A percentile compares a stretch with the other conserved stretches of the same genome.
These are phyloP conservation scores for Corymbia maculata DNA, from an alignment of 345 rosid genomes.

Conservation along the genomic window DNA sequence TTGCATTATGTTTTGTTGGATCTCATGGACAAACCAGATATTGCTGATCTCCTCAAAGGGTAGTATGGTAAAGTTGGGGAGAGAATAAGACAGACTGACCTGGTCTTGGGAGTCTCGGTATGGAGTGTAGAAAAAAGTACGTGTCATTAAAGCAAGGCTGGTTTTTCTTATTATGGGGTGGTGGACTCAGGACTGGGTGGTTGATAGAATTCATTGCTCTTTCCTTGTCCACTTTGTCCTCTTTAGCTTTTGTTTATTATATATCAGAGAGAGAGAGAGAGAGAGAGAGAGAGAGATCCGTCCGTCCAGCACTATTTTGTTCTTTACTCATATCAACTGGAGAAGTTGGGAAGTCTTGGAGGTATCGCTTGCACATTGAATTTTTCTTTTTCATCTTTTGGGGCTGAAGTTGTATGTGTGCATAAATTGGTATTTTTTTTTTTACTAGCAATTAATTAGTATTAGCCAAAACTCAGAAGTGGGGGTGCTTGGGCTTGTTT, in stretches of 20 bases:
- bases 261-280: background rate
- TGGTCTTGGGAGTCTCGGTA: background rate
- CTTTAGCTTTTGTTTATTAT: background rate
- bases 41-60: background rate
- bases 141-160: slow-evolving; percentile 18
- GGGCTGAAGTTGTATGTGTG: background rate
- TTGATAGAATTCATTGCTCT: slow-evolving; percentile 22
- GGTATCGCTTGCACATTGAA: background rate
- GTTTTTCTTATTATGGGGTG: slow-evolving; percentile 4
- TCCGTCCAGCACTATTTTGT: background rate
- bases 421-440: background rate
- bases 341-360: background rate
- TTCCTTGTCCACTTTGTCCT: background rate
- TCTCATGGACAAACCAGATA: background rate
- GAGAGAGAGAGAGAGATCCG: background rate
- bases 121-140: background rate
- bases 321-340: background rate
- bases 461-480: background rate
- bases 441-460: background rate
- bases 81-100: background rate
- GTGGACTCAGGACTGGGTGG: slow-evolving; percentile 4
- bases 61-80: background rate
- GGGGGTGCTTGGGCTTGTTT: background rate
- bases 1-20: background rate
- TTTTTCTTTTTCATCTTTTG: background rate